Evolutionary conservation across 495 filamentous ascomycete species (phyloP).

Genomic region (Bacidia rubella): DNA sequence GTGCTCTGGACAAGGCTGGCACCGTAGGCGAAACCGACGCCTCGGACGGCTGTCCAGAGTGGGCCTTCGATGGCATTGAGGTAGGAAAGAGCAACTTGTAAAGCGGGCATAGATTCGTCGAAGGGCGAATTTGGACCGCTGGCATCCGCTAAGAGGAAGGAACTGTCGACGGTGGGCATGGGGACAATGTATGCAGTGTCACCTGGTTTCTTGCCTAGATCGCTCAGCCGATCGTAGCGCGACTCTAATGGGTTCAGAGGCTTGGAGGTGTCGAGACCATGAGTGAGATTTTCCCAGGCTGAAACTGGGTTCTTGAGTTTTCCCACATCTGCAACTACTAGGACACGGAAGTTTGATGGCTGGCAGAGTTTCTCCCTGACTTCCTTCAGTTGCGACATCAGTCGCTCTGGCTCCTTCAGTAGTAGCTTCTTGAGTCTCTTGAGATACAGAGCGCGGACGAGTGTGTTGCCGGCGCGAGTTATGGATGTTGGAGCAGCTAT

Average conservation of each 20-base stretch:
- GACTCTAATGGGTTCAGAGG: slow-evolving; percentile 46
- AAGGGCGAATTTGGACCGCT: slow-evolving; percentile 60
- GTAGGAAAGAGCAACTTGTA: slow-evolving; percentile 77
- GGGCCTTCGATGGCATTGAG: slow-evolving; percentile 90
- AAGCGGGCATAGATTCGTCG: slow-evolving; percentile 65
- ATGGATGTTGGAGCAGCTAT: slow-evolving; percentile 62
- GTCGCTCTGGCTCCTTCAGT: slow-evolving; percentile 51
- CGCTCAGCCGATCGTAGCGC: slow-evolving; percentile 49
- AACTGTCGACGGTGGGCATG: slow-evolving; percentile 87
- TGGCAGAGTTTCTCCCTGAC: slow-evolving; percentile 61
- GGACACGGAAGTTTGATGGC: slow-evolving; percentile 68
- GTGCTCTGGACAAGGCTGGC: slow-evolving; percentile 59
- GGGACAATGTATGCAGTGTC: slow-evolving; percentile 66
- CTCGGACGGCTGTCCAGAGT: slow-evolving; percentile 82
- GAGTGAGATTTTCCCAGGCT: slow-evolving; percentile 58
- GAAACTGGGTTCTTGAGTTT: slow-evolving; percentile 69
- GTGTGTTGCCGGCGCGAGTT: slow-evolving; percentile 59
- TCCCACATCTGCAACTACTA: slow-evolving; percentile 70
- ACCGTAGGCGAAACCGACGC: slow-evolving; percentile 84
- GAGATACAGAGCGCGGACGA: slow-evolving; percentile 81
- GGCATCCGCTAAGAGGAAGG: slow-evolving; percentile 63
- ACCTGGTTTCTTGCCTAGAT: slow-evolving; percentile 59
- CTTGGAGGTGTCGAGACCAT: slow-evolving; percentile 31
- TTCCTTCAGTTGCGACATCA: slow-evolving; percentile 62
- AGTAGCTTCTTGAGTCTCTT: slow-evolving; percentile 69